Conservation (phyloP, 1,284 basidiomycete species). For the Irpex rosettiformis region DNA sequence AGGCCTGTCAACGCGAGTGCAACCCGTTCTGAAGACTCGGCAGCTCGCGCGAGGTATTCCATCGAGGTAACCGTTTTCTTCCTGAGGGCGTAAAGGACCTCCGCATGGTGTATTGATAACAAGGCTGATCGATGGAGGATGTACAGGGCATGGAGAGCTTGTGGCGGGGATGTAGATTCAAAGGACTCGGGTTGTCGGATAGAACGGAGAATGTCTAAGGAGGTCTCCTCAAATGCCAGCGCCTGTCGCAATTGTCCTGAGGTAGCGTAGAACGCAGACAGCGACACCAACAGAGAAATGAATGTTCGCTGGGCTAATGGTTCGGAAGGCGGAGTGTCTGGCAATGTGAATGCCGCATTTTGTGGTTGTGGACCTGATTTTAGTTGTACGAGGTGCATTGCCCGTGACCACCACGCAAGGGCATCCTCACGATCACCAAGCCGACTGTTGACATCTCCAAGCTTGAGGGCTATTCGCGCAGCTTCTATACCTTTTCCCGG, state of each 20-base stretch:
- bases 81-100: conserved; percentile 63
- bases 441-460: conserved; percentile 60
- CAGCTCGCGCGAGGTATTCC: conserved; percentile 56
- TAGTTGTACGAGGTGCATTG: conserved; percentile 42
- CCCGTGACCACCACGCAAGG: conserved; percentile 61
- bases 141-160: conserved; percentile 64
- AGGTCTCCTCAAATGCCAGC: conserved; percentile 58
- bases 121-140: conserved; percentile 72
- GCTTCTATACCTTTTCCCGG: conserved; percentile 39
- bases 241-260: conserved; percentile 66
- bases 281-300: conserved; percentile 61
- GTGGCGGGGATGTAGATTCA: conserved; percentile 45
- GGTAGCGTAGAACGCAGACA: conserved; percentile 70
- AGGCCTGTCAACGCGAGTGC: conserved; percentile 50
- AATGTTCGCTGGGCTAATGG: conserved; percentile 70
- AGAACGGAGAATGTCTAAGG: conserved; percentile 66
- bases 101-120: conserved; percentile 71
- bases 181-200: conserved; percentile 48
- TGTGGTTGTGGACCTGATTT: conserved; percentile 5
- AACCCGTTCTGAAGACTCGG: conserved; percentile 65
- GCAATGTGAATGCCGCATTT: conserved; percentile 28
- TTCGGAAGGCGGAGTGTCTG: conserved; percentile 45
- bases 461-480: conserved; percentile 58
- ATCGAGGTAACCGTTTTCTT: conserved; percentile 44
- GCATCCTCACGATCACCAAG: conserved; percentile 53